Base-by-base conservation (phyloP, 2,329 filamentous ascomycete genomes). In the Zymoseptoria passerinii region DNA sequence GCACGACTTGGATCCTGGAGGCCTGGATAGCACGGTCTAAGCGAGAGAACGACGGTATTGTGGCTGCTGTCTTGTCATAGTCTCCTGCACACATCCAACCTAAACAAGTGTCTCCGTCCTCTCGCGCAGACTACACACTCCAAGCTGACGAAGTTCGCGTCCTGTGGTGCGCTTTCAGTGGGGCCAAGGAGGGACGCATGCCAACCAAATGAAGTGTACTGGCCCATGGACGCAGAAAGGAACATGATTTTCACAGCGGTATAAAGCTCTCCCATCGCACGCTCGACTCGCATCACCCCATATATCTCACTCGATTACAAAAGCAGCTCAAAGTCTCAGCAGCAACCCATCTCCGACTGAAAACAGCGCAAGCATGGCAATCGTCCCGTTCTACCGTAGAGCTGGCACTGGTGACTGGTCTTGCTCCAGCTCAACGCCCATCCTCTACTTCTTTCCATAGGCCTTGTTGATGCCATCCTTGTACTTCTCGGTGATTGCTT, bases 391-490 rank as follows among this genome's bases (percentile, higher is more conserved):
- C 35, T 44, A 23, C 23, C 35, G 35, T 44, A 44, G n/a, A 44
- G 16, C 35, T n/a, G n/a, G 16, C 9, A 7, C 35, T n/a, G 35
- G 16, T 44, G 13, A 16, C 35, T 44, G 35, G 2, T 16, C 35
- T 44, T 16, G 7, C n/a, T 44, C n/a, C 35, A 16, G 13, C n/a
- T 44, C n/a, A 13, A 16, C 7, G 13, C n/a, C 13, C n/a, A 16
- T 44, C 5, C 4, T 44, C n/a, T 7, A 44, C 51, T 62, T 61
- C 52, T 61, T 63, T 58, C 70, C 66, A 62, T 80, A 81, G 2
- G 77, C 78, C 65, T 72, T 69, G 58, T 80, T 73, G 56, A 81
- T 75, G 58, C 79, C 75, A 68, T 78, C 77, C 72, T 78, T 70
- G 70, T 80, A 81, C 65, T 79, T 77, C 52, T 79, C 70, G 64